phyloP scores from a whole-genome alignment of 1,284 basidiomycete species.

The Austroboletus olivaceoglutinosus region DNA sequence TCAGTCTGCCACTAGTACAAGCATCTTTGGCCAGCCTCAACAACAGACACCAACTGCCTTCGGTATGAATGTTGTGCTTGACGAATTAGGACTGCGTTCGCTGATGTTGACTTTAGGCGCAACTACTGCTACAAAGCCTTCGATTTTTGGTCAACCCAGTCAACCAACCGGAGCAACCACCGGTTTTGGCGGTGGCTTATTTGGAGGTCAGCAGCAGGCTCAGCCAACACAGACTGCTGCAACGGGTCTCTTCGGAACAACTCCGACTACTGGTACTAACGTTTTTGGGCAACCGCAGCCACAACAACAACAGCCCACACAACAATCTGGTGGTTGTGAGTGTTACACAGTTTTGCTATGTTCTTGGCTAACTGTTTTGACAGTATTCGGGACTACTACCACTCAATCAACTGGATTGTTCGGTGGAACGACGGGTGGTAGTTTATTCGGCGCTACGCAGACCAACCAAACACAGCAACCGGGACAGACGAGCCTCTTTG shows the following conservation, averaged over 20 bases:
- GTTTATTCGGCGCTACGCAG: conserved; percentile 50
- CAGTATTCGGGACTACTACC: conserved; percentile 27
- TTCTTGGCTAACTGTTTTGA: conserved; percentile 9
- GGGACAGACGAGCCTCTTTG: conserved; percentile 36
- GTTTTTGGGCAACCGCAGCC: conserved; percentile 40
- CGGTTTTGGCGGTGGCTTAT: conserved; percentile 28
- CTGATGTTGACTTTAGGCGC: conserved; percentile 17
- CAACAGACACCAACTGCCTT: conserved; percentile 27
- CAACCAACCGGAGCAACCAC: conserved; percentile 31
- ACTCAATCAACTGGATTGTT: conserved; percentile 34
- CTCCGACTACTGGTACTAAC: conserved; percentile 19
- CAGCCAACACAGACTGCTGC: conserved; percentile 32
- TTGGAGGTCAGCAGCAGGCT: conserved; percentile 31
- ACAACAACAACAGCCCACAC: conserved; percentile 33
- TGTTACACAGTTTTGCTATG: not conserved
- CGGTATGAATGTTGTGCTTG: conserved; percentile 10
- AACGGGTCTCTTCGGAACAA: conserved; percentile 38
- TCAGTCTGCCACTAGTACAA: conserved; percentile 26
- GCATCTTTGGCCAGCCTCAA: conserved; percentile 35
- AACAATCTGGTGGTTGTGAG: conserved; percentile 35
- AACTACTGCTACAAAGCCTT: conserved; percentile 43
- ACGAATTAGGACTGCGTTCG: not conserved
- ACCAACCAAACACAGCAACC: conserved; percentile 34
- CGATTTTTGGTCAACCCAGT: conserved; percentile 38
- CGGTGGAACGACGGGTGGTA: conserved; percentile 28